Percentiles rank a stretch among this genome's conserved stretches.
These are phyloP conservation scores for Pseudogymnoascus sp. DNA, from an alignment of 2,329 filamentous ascomycete species.

Conservation along the genomic window DNA sequence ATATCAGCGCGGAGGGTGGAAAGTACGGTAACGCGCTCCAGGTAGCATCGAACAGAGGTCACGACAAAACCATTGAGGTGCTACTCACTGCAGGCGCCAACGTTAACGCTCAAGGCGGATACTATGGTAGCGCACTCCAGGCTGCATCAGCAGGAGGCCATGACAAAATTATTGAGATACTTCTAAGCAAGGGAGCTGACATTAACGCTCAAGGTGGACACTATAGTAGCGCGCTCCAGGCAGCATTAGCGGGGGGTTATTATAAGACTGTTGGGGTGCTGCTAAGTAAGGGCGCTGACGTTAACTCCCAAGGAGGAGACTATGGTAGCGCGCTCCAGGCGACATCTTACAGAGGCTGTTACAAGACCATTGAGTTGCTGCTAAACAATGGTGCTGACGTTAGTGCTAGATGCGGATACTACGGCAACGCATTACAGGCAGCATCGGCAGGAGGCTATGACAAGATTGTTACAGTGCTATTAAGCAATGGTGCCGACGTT, in stretches of 20 bases:
- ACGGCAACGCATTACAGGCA: background rate
- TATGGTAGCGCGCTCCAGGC: too few species aligned
- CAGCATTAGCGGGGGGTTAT: background rate
- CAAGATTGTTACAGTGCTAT: background rate
- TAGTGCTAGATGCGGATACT: background rate
- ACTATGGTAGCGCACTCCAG: background rate
- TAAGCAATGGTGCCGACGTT: too few species aligned
- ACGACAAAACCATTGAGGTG: too few species aligned
- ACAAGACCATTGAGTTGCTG: too few species aligned
- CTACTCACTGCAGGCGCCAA: background rate
- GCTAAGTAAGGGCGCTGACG: background rate
- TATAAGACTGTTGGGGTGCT: background rate
- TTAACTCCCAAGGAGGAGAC: background rate
- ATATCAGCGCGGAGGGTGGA: too few species aligned
- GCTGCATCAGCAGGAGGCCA: too few species aligned
- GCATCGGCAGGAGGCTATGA: background rate
- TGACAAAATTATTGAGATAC: too few species aligned
- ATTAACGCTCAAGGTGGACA: slow-evolving; percentile 11
- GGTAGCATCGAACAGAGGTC: too few species aligned
- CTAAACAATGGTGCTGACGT: too few species aligned
- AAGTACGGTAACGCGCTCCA: too few species aligned
- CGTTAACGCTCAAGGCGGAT: background rate
- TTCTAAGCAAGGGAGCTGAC: slow-evolving; percentile 15
- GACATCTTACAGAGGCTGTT: too few species aligned
- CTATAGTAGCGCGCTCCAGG: background rate